Conservation (phyloP, 23 red algal genomes). For the Gracilaria gracilis region DNA sequence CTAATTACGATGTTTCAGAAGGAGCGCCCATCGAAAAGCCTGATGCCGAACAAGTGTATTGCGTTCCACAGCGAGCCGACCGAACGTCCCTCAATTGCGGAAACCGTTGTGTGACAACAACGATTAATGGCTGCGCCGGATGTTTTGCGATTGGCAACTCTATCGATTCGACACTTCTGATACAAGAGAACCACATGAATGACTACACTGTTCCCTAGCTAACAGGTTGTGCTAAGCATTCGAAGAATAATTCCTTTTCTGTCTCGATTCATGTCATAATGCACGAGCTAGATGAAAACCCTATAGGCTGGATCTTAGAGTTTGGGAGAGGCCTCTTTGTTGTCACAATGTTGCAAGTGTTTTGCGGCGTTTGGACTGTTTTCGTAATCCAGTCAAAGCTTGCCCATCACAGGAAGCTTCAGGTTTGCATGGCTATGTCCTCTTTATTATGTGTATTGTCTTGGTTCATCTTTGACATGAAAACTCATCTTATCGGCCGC, state of each 20-base stretch:
- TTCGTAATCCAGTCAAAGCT: conserved; percentile 42
- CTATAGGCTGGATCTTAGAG: conserved; percentile 31
- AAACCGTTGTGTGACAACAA: too few species aligned
- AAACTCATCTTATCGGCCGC: conserved; percentile 39
- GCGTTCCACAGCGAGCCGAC: too few species aligned
- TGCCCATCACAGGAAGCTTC: conserved; percentile 20
- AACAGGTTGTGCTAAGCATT: not conserved
- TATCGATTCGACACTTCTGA: not conserved
- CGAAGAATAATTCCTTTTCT: not conserved
- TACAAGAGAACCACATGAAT: not conserved
- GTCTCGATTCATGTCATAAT: not conserved
- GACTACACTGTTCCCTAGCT: not conserved
- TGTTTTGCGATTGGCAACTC: not conserved
- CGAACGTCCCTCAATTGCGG: too few species aligned
- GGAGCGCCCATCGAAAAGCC: not conserved
- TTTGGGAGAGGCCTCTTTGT: conserved; percentile 9
- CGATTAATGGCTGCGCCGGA: not conserved
- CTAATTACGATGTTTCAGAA: too few species aligned
- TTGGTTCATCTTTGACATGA: conserved; percentile 26
- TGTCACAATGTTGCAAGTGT: not conserved
- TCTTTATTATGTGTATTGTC: conserved; percentile 13
- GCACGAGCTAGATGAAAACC: conserved; percentile 46
- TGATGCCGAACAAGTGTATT: not conserved
- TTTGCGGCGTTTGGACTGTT: conserved; percentile 23
- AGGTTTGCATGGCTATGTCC: conserved; percentile 1